Evolutionary conservation across 1,284 basidiomycete genomes (phyloP).

Genomic region (Leccinum ponderosum): DNA sequence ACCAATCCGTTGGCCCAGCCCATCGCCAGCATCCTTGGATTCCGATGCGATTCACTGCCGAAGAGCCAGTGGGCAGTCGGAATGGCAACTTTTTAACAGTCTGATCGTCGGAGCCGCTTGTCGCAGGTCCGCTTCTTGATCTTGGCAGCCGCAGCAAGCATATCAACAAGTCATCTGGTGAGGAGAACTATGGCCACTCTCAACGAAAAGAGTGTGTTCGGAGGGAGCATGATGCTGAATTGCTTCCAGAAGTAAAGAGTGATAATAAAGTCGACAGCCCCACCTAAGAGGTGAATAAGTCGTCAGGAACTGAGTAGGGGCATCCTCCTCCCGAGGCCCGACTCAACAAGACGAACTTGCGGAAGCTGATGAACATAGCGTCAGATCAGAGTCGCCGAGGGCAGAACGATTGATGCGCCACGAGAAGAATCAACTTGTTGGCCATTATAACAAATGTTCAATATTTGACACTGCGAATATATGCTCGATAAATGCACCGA

Average conservation of each 20-base stretch:
- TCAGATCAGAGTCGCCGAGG: not conserved
- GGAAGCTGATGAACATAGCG: not conserved
- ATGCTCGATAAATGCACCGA: conserved; percentile 10
- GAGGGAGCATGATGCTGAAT: not conserved
- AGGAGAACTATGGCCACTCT: not conserved
- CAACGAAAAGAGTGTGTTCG: not conserved
- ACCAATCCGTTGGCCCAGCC: not conserved
- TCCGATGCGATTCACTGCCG: not conserved
- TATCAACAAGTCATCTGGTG: not conserved
- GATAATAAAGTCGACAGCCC: not conserved
- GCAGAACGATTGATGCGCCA: not conserved
- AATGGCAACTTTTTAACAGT: not conserved
- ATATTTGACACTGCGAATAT: conserved; percentile 5
- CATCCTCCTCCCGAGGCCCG: not conserved
- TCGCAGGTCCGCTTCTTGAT: not conserved
- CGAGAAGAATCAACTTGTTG: not conserved
- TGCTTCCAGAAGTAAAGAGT: not conserved
- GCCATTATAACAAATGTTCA: conserved; percentile 7
- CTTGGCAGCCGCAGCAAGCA: not conserved
- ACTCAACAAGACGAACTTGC: not conserved
- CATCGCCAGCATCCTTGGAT: not conserved
- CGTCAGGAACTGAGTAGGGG: not conserved
- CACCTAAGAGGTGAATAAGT: not conserved
- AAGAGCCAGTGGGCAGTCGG: not conserved
- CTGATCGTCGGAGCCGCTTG: not conserved